Conservation (phyloP, 169 alveolate genomes). For the Eimeria brunetti region DNA sequence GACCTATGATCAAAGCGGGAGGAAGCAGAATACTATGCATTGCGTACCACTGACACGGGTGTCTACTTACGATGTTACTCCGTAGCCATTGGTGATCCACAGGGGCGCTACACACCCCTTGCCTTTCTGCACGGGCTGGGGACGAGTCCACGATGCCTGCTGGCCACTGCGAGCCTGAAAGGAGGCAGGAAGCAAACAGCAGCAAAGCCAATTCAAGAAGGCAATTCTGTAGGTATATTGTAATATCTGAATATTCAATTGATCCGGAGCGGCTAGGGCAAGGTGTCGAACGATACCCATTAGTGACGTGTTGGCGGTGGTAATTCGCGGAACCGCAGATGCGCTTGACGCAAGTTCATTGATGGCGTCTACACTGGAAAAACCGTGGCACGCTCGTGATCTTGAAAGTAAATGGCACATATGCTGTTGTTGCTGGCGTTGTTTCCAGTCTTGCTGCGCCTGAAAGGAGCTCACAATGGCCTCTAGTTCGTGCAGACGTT, state of each 20-base stretch:
- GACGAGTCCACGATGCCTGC: slow-evolving; percentile 18
- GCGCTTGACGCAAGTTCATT: slow-evolving; percentile 15
- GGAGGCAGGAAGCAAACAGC: background rate
- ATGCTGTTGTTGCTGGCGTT: slow-evolving; percentile 32
- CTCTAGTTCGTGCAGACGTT: slow-evolving; percentile 50
- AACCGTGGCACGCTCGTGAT: slow-evolving; percentile 7
- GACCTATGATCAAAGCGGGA: background rate
- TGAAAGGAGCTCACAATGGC: slow-evolving; percentile 11
- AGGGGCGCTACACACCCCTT: slow-evolving; percentile 6
- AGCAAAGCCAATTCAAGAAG: background rate
- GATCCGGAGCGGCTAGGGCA: background rate
- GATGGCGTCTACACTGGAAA: slow-evolving; percentile 4
- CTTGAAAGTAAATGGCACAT: slow-evolving; percentile 26
- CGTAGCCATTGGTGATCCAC: slow-evolving; percentile 14
- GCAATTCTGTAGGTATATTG: background rate
- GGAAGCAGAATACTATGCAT: background rate
- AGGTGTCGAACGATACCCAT: background rate
- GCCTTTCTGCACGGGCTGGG: background rate
- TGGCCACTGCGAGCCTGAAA: slow-evolving; percentile 15
- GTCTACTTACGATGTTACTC: background rate
- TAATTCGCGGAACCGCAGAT: background rate
- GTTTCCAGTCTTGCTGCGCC: slow-evolving; percentile 44
- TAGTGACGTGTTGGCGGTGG: slow-evolving; percentile 19
- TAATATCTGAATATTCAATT: background rate
- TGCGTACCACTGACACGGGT: background rate